Evolutionary conservation across 2,329 filamentous ascomycete species (phyloP).

Genomic region (Proliferodiscus dingleyae): DNA sequence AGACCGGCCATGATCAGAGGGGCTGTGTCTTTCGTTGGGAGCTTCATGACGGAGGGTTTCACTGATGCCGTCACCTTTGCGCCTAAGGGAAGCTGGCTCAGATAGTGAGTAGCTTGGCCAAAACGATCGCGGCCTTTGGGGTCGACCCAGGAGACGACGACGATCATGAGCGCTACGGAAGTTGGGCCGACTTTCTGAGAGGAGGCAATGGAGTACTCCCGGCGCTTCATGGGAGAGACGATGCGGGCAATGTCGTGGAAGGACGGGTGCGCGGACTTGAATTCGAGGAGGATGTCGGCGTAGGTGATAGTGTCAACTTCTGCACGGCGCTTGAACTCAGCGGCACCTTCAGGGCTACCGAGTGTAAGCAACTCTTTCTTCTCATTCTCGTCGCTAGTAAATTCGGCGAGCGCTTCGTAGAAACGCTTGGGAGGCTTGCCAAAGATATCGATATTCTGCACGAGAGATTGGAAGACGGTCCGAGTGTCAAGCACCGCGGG

Average conservation of each 20-base stretch:
- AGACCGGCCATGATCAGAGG: constrained; percentile 98
- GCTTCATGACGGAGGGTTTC: constrained; percentile 98
- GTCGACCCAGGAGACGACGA: constrained; percentile 95
- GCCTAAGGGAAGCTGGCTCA: constrained; percentile 70
- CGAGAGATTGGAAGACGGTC: constrained; percentile 85
- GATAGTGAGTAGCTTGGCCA: constrained; percentile 89
- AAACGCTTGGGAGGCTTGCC: constrained; percentile 96
- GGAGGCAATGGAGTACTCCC: constrained; percentile 98
- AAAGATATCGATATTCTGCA: constrained; percentile 94
- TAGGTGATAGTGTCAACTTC: constrained; percentile 91
- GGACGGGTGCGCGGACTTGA: constrained; percentile 77
- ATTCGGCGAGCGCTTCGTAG: constrained; percentile 88
- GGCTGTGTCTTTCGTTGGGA: constrained; percentile 80
- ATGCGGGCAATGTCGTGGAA: constrained; percentile 89
- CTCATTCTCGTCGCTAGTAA: constrained; percentile 76
- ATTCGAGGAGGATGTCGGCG: constrained; percentile 85
- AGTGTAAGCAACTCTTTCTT: constrained; percentile 74
- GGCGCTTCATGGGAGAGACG: constrained; percentile 85
- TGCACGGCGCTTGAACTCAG: constrained; percentile 85
- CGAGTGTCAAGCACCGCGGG: constrained; percentile 71
- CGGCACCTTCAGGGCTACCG: constrained; percentile 71
- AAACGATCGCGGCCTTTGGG: constrained; percentile 80
- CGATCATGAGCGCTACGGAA: constrained; percentile 91
- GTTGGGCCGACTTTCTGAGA: constrained; percentile 90
- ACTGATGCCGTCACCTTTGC: constrained; percentile 83